Conservation (phyloP, 148 eudicot genomes). For the Tetragonia tetragonoides region DNA sequence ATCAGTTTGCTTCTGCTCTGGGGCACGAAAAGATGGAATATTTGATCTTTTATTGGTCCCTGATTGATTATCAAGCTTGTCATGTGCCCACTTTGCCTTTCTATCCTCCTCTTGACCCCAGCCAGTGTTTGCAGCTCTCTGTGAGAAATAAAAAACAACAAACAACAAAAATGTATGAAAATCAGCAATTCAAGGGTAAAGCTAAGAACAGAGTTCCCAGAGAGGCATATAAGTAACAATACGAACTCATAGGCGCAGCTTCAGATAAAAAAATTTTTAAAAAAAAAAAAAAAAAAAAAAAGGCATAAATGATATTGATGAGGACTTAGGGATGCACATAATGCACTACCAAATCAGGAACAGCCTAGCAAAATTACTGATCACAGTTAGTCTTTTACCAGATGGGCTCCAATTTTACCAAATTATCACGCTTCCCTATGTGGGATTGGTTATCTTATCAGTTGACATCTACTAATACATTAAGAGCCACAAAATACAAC, state of each 20-base stretch:
- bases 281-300: no score
- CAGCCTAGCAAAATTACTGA: background rate
- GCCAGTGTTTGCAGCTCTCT: slow-evolving; percentile 98
- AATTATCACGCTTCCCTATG: background rate
- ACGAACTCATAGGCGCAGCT: background rate
- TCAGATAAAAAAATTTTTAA: no score
- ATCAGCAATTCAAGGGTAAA: background rate
- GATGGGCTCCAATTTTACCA: background rate
- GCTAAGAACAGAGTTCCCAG: background rate
- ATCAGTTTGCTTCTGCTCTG: slow-evolving; percentile 25
- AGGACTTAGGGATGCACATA: background rate
- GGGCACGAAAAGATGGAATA: slow-evolving; percentile 26
- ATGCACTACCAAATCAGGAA: background rate
- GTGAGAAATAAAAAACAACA: slow-evolving; percentile 10
- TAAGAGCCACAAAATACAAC: background rate
- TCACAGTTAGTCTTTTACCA: background rate
- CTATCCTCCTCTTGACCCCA: slow-evolving; percentile 77
- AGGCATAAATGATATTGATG: background rate
- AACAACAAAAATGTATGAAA: background rate
- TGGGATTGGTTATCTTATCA: background rate
- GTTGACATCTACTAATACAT: background rate
- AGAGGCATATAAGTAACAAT: background rate
- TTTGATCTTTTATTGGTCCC: slow-evolving; percentile 34
- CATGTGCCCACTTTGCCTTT: slow-evolving; percentile 54
- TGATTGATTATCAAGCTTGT: slow-evolving; percentile 44